phyloP scores from a whole-genome alignment of 1,284 basidiomycete species.

The Ceratobasidium sp. region DNA sequence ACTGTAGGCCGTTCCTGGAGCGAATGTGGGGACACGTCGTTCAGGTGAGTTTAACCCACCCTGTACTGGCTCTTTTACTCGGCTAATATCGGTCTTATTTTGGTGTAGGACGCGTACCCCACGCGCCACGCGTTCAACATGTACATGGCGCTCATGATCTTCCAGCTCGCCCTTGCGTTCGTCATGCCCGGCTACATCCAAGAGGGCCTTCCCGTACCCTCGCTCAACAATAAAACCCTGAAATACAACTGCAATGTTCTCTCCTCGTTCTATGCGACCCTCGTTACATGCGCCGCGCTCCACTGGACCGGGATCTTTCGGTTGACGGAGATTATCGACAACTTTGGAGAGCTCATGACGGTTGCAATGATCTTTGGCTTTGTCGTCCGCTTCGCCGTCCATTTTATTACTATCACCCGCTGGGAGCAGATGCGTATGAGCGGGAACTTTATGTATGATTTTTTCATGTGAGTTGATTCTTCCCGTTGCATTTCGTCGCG shows the following conservation, averaged over 20 bases:
- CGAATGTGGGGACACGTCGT: slow-evolving; percentile 88
- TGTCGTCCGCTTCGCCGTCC: slow-evolving; percentile 81
- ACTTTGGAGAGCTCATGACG: slow-evolving; percentile 97
- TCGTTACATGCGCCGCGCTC: slow-evolving; percentile 80
- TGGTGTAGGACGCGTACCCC: slow-evolving; percentile 86
- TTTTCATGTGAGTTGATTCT: slow-evolving; percentile 77
- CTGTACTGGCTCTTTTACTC: neutral
- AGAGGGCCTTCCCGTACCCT: slow-evolving; percentile 93
- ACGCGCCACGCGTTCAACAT: slow-evolving; percentile 89
- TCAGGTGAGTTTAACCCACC: slow-evolving; percentile 65
- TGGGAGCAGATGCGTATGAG: slow-evolving; percentile 91
- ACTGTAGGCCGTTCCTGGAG: slow-evolving; percentile 83
- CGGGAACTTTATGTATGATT: slow-evolving; percentile 93
- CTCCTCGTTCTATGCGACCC: slow-evolving; percentile 87
- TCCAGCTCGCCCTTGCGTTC: slow-evolving; percentile 91
- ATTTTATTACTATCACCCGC: slow-evolving; percentile 80
- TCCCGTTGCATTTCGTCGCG: neutral
- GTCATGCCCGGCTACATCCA: slow-evolving; percentile 94
- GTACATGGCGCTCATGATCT: slow-evolving; percentile 89
- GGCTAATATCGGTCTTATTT: neutral
- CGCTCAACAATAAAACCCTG: slow-evolving; percentile 90
- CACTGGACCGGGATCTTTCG: slow-evolving; percentile 90
- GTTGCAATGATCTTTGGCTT: slow-evolving; percentile 96
- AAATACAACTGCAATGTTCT: slow-evolving; percentile 99
- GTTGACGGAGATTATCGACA: slow-evolving; percentile 94